phyloP scores from a whole-genome alignment of 2,329 filamentous ascomycete species.

The Neurospora sp. region DNA sequence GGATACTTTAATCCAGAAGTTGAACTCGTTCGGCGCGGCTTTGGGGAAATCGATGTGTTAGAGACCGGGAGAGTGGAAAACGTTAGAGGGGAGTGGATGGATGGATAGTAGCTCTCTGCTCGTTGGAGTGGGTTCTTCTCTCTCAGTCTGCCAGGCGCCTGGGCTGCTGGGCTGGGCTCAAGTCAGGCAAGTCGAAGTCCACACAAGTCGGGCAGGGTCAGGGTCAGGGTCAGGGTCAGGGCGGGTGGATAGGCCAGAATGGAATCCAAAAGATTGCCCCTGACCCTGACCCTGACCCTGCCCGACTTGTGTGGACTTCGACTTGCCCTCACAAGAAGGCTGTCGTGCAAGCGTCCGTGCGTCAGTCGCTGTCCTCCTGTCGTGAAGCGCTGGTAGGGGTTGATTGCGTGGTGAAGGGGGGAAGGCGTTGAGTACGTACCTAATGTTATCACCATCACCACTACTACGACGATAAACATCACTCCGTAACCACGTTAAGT shows the following conservation, averaged over 20 bases:
- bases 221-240: neutral
- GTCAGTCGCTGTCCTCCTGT: neutral
- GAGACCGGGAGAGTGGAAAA: neutral
- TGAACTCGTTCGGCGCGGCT: neutral
- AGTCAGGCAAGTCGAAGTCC: neutral
- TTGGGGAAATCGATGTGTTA: neutral
- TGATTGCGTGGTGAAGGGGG: neutral
- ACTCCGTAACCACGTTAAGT: neutral
- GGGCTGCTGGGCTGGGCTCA: neutral
- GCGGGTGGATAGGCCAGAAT: neutral
- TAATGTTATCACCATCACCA: neutral
- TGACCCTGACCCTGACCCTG: too few relatives aligned
- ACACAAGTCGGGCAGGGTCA: neutral
- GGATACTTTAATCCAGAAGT: neutral
- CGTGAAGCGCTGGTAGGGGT: neutral
- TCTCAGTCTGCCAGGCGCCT: neutral
- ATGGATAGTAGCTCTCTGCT: neutral
- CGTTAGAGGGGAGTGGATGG: neutral
- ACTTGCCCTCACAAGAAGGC: conserved; percentile 4
- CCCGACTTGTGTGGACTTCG: too few relatives aligned
- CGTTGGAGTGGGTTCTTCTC: neutral
- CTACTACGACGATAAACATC: neutral
- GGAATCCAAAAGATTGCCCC: conserved; percentile 9
- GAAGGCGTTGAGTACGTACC: neutral
- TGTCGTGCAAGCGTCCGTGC: neutral